phyloP scores from a whole-genome alignment of 176 grass and related monocot species.

The Carex scoparia region DNA sequence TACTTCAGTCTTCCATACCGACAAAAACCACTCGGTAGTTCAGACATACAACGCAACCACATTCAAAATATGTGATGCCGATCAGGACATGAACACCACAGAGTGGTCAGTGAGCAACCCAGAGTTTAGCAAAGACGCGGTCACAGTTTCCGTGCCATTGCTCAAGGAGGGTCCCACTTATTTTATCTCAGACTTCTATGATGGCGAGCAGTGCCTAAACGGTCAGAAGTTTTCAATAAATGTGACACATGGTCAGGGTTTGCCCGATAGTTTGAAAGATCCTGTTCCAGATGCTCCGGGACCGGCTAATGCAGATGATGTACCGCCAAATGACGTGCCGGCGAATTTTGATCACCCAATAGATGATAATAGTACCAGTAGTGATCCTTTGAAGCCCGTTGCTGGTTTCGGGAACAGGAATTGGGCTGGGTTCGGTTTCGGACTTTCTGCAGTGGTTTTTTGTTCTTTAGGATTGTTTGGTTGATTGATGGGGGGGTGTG shows the following conservation, averaged over 20 bases:
- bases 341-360: slow-evolving; percentile 65
- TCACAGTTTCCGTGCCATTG: slow-evolving; percentile 66
- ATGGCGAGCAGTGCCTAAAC: slow-evolving; percentile 80
- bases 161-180: slow-evolving; percentile 63
- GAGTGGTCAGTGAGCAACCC: slow-evolving; percentile 73
- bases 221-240: slow-evolving; percentile 72
- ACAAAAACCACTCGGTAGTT: slow-evolving; percentile 94
- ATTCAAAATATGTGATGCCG: slow-evolving; percentile 74
- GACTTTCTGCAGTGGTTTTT: not conserved
- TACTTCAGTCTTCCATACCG: slow-evolving; percentile 82
- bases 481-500: not conserved
- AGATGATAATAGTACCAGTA: slow-evolving; percentile 30
- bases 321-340: slow-evolving; percentile 5
- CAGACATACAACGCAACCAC: slow-evolving; percentile 78
- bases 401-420: slow-evolving; percentile 18
- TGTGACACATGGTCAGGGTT: slow-evolving; percentile 69
- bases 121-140: slow-evolving; percentile 77
- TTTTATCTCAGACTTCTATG: slow-evolving; percentile 88
- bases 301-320: slow-evolving; percentile 26
- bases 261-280: slow-evolving; percentile 66
- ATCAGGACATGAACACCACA: slow-evolving; percentile 50
- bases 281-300: slow-evolving; percentile 32
- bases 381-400: slow-evolving; percentile 14
- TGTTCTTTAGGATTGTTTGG: slow-evolving; percentile 8
- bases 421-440: not conserved